A percentile compares a stretch with the other conserved stretches of the same genome.
Conservation (phyloP, 306 rosid species). For the Styphnolobium japonicum region DNA sequence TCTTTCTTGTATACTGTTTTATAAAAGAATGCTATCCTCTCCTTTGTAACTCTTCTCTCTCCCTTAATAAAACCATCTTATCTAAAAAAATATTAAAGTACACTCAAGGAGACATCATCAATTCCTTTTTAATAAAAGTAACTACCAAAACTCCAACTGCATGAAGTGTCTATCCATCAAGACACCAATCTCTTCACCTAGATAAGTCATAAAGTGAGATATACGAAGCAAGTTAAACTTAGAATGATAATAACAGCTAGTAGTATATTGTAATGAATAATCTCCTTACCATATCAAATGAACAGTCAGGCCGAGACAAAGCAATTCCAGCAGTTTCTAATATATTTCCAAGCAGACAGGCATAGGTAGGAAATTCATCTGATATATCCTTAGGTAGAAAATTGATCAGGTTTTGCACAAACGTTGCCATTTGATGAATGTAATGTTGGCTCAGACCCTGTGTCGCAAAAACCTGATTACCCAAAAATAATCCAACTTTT, state of each 20-base stretch:
- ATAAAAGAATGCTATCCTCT: not conserved
- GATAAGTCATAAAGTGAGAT: not conserved
- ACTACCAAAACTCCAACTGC: not conserved
- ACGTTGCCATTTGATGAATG: conserved; percentile 75
- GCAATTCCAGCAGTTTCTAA: conserved; percentile 77
- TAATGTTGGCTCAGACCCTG: conserved; percentile 63
- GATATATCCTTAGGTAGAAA: conserved; percentile 76
- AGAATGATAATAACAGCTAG: not conserved
- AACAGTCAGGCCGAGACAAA: conserved; percentile 76
- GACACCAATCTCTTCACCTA: not conserved
- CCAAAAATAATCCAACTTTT: conserved; percentile 23
- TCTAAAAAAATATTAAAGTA: not conserved
- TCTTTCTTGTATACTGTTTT: not conserved
- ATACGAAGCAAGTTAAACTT: conserved; percentile 13
- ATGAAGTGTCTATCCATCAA: not conserved
- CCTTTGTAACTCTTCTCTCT: not conserved
- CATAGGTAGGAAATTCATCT: conserved; percentile 77
- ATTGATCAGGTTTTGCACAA: conserved; percentile 58
- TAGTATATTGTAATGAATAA: conserved; percentile 18
- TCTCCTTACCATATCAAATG: conserved; percentile 75
- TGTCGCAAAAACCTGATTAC: conserved; percentile 57
- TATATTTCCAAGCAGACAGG: conserved; percentile 93
- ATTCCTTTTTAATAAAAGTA: not conserved
- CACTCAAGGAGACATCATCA: not conserved
- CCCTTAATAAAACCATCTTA: not conserved